Percentiles rank a stretch among this genome's conserved stretches.
Evolutionary conservation across 139 green algal genomes (phyloP).

Genomic region (Picochlorum sp.): DNA sequence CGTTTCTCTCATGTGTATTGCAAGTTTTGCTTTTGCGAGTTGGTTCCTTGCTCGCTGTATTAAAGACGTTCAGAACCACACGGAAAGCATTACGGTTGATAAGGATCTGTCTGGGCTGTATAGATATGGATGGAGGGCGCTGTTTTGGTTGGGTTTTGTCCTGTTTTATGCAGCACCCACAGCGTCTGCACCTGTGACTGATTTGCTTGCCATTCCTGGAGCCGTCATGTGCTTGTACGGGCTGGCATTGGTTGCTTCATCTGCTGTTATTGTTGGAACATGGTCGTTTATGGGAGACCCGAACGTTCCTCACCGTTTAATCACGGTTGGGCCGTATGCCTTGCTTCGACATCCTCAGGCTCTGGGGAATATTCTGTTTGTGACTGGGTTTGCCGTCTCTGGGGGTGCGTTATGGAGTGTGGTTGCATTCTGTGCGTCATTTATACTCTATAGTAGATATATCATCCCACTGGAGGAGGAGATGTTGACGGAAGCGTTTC

Average conservation of each 20-base stretch:
- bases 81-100: neutral
- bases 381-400: slow-evolving; percentile 25
- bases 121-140: slow-evolving; percentile 18
- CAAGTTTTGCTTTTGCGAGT: slow-evolving; percentile 12
- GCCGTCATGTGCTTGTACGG: slow-evolving; percentile 22
- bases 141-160: slow-evolving; percentile 34
- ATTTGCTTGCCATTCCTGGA: slow-evolving; percentile 18
- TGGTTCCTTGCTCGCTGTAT: slow-evolving; percentile 10
- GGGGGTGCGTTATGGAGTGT: slow-evolving; percentile 21
- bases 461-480: slow-evolving; percentile 24
- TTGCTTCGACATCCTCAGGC: slow-evolving; percentile 28
- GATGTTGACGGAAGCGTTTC: slow-evolving; percentile 23
- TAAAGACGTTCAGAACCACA: slow-evolving; percentile 13
- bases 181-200: neutral
- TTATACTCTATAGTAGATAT: slow-evolving; percentile 17
- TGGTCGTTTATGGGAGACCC: slow-evolving; percentile 25
- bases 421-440: slow-evolving; percentile 16
- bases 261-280: slow-evolving; percentile 15
- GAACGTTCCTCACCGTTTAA: slow-evolving; percentile 12
- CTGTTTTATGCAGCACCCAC: slow-evolving; percentile 24
- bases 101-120: slow-evolving; percentile 19
- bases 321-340: slow-evolving; percentile 21
- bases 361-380: slow-evolving; percentile 27
- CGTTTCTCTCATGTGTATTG: slow-evolving; percentile 19
- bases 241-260: slow-evolving; percentile 3